Conservation (phyloP, 1,139 yeast genomes). For the Yamadazyma diddensiae region DNA sequence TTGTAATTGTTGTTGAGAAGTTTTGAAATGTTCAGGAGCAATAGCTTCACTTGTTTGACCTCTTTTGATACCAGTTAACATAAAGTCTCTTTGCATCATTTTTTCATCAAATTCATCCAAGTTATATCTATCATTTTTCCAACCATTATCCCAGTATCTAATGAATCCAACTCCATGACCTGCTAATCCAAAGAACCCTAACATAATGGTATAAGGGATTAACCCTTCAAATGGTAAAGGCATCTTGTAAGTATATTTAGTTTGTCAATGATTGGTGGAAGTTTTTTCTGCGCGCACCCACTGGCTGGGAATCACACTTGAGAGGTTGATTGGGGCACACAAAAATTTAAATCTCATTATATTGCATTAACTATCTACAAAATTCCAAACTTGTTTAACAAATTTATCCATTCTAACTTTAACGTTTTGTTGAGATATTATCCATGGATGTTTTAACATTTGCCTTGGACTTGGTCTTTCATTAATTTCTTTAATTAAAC, state of each 20-base stretch:
- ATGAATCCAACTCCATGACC: constrained; percentile 47
- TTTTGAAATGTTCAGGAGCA: constrained; percentile 68
- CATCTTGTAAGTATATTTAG: constrained; percentile 20
- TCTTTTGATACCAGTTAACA: constrained; percentile 70
- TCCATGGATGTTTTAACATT: constrained; percentile 92
- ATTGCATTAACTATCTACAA: background rate
- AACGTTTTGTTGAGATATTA: constrained; percentile 66
- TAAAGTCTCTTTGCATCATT: constrained; percentile 56
- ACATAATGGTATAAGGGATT: constrained; percentile 48
- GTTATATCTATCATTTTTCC: constrained; percentile 44
- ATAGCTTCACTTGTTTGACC: constrained; percentile 66
- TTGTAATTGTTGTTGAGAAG: constrained; percentile 33
- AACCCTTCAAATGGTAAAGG: constrained; percentile 53
- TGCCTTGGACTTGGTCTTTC: constrained; percentile 91
- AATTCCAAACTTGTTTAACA: constrained; percentile 78
- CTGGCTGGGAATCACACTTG: background rate
- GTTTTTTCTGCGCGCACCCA: constrained; percentile 4
- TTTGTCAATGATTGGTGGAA: constrained; percentile 6
- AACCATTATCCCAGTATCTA: constrained; percentile 53
- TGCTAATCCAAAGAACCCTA: constrained; percentile 48
- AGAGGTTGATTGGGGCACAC: too few species aligned
- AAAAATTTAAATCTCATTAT: background rate
- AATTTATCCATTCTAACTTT: constrained; percentile 84
- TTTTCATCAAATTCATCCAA: constrained; percentile 14
- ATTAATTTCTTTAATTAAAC: constrained; percentile 74